Conservation (phyloP, 768 basidiomycete species). For the Boletus tomentosulus region DNA sequence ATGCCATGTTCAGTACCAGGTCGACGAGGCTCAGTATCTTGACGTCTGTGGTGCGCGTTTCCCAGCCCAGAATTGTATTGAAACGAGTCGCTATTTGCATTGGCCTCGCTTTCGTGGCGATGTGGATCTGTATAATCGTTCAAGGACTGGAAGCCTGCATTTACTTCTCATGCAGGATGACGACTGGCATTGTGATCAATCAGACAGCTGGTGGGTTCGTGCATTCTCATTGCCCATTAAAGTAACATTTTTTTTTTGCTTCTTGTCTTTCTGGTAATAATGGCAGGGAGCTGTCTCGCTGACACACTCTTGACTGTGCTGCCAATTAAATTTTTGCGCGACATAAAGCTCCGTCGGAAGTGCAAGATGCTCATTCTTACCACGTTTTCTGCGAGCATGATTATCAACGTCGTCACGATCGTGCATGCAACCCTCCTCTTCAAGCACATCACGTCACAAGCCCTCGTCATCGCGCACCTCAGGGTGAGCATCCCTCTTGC, state of each 20-base stretch:
- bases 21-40: constrained; percentile 16
- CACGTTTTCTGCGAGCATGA: constrained; percentile 13
- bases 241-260: neutral
- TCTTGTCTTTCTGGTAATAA: neutral
- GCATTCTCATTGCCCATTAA: neutral
- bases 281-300: constrained; percentile 8
- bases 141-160: constrained; percentile 6
- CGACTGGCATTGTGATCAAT: neutral
- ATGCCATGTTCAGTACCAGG: neutral
- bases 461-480: constrained; percentile 10
- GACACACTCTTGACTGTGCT: constrained; percentile 6
- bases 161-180: neutral
- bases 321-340: constrained; percentile 3
- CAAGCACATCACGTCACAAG: neutral
- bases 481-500: constrained; percentile 2
- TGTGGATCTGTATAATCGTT: constrained; percentile 7
- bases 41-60: constrained; percentile 13
- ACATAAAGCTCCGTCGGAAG: constrained; percentile 2
- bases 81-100: constrained; percentile 1
- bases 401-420: constrained; percentile 13
- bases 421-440: constrained; percentile 8
- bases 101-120: constrained; percentile 9
- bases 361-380: constrained; percentile 6
- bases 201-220: constrained; percentile 11
- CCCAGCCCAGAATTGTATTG: neutral